Evolutionary conservation across 805 yeast genomes (phyloP), one percentile per base, ranked within the genome.

Genomic region (Ogataea philodendri): DNA sequence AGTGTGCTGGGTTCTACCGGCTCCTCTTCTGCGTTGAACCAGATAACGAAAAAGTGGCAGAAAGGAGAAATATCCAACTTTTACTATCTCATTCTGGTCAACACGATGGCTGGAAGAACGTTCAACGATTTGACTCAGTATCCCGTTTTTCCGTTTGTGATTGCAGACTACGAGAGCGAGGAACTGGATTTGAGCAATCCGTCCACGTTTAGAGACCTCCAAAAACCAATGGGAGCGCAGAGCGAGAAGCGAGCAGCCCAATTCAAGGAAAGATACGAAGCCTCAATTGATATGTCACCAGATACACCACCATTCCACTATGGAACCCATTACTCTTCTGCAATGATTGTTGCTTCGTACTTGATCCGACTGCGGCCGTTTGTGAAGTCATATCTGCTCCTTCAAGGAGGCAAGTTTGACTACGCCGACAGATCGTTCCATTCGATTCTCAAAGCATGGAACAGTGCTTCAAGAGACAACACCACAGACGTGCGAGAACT

Each of bases 171-270:
- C 52, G 69, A 74, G 1, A 83, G 93, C 49, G 78, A 76, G 2
- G 72, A 62, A 9, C 61, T 87, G n/a, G 88, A 87, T 54, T 62
- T 88, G 26, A 54, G 61, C 3, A 65, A 85, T 48, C 80, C 84
- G 0, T 62, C 66, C 7, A 62, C 81, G 0, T 87, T 71, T 52
- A 65, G 96, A 46, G 95, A 87, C 53, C 62, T 87, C 15, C 71
- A 85, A 0, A 85, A 84, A 50, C 96, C 96, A 1, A 88, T 87
- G 96, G 96, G 96, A 2, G 95, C 89, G 0, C 96, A 87, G 55
- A 65, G 76, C 2, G 54, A 57, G 2, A 67, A 66, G 2, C 66
- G 96, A 39, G 84, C 79, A 2, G 45, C 52, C 1, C 77, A 76
- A 49, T 87, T 86, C 49, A 62, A 65, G 30, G 93, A 85, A 37